A percentile compares a stretch with the other conserved stretches of the same genome.
These are phyloP conservation scores for Scheffersomyces ergatensis DNA, from an alignment of 805 yeast genomes.

Conservation along the genomic window DNA sequence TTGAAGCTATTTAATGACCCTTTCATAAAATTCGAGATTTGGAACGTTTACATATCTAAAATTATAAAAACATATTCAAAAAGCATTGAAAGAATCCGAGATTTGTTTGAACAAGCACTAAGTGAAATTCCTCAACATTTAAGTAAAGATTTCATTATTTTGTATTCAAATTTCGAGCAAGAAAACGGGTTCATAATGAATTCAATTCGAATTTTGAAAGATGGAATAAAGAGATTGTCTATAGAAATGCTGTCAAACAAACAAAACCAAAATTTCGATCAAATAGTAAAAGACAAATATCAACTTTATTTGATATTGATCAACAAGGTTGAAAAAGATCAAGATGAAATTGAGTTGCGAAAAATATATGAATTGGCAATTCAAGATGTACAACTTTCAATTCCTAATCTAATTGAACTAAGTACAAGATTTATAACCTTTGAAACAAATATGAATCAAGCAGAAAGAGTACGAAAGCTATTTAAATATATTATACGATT, in stretches of 20 bases:
- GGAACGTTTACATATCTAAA: slow-evolving; percentile 64
- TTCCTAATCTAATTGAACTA: slow-evolving; percentile 39
- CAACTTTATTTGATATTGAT: slow-evolving; percentile 15
- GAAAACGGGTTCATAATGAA: slow-evolving; percentile 48
- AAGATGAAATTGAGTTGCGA: slow-evolving; percentile 17
- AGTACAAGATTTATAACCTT: slow-evolving; percentile 53
- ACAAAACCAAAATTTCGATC: background rate
- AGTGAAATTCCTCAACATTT: slow-evolving; percentile 34
- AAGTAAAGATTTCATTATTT: slow-evolving; percentile 47
- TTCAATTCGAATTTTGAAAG: slow-evolving; percentile 30
- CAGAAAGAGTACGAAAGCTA: slow-evolving; percentile 61
- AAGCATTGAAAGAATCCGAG: slow-evolving; percentile 46
- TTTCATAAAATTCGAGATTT: slow-evolving; percentile 55
- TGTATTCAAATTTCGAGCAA: slow-evolving; percentile 65
- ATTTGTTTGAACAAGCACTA: slow-evolving; percentile 60
- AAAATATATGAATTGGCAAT: slow-evolving; percentile 45
- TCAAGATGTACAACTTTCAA: slow-evolving; percentile 41
- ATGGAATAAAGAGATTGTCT: slow-evolving; percentile 8
- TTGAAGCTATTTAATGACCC: slow-evolving; percentile 63
- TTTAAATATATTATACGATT: slow-evolving; percentile 37
- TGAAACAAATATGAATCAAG: slow-evolving; percentile 55
- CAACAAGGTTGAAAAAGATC: slow-evolving; percentile 3
- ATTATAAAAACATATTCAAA: slow-evolving; percentile 27
- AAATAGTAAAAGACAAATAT: slow-evolving; percentile 15
- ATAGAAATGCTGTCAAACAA: background rate